A percentile compares a stretch with the other conserved stretches of the same genome.
These are phyloP conservation scores for Termitomyces titanicus DNA, from an alignment of 768 basidiomycete genomes.

Conservation along the genomic window DNA sequence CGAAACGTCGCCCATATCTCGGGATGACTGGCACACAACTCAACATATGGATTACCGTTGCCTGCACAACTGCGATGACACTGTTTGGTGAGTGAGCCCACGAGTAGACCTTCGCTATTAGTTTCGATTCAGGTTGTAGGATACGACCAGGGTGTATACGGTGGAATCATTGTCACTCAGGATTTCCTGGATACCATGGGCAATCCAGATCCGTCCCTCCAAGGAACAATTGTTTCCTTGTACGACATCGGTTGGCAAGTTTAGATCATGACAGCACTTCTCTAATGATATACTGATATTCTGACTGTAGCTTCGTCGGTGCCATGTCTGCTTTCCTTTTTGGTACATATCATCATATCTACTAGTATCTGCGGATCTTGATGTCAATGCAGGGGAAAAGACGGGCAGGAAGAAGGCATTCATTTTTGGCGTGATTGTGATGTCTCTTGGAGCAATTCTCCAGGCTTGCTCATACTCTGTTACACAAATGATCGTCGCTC, in stretches of 20 bases:
- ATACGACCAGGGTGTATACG: constrained; percentile 53
- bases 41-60: constrained; percentile 45
- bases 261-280: not conserved
- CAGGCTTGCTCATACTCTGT: constrained; percentile 43
- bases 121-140: constrained; percentile 20
- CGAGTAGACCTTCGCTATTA: not conserved
- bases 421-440: constrained; percentile 44
- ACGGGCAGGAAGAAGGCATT: constrained; percentile 46
- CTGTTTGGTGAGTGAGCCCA: constrained; percentile 36
- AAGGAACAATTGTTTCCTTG: constrained; percentile 48
- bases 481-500: constrained; percentile 45
- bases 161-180: constrained; percentile 46
- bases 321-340: constrained; percentile 41
- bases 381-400: constrained; percentile 27
- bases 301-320: constrained; percentile 35
- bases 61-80: constrained; percentile 50
- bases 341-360: constrained; percentile 18
- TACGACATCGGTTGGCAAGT: constrained; percentile 48
- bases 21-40: constrained; percentile 42
- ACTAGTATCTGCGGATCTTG: too few relatives aligned
- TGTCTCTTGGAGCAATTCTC: constrained; percentile 50
- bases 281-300: not conserved
- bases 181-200: constrained; percentile 45
- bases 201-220: constrained; percentile 38
- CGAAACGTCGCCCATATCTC: constrained; percentile 29